Evolutionary conservation across 306 rosid species (phyloP).

Genomic region (Cucumis cinereus): DNA sequence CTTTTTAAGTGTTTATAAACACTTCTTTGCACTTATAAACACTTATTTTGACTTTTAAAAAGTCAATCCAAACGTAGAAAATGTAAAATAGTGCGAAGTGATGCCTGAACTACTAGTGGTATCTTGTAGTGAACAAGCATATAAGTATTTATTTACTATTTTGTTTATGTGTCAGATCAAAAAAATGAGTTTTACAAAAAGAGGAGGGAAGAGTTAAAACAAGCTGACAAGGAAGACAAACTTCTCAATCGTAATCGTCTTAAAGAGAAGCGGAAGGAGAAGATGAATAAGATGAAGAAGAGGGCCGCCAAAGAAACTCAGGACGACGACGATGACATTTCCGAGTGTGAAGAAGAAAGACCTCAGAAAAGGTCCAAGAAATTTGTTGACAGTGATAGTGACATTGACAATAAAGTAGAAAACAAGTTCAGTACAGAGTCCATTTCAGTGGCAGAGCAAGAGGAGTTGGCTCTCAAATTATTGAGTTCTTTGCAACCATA

Average conservation of each 20-base stretch:
- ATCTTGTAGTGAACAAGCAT: neutral
- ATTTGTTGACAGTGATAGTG: slow-evolving; percentile 43
- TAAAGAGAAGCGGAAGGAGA: slow-evolving; percentile 49
- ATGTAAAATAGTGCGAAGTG: neutral
- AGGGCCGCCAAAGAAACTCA: slow-evolving; percentile 23
- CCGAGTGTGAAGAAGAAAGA: slow-evolving; percentile 32
- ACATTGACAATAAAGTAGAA: slow-evolving; percentile 33
- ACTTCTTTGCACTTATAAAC: too few species aligned
- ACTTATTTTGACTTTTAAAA: too few species aligned
- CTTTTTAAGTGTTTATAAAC: too few species aligned
- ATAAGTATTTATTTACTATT: slow-evolving; percentile 3
- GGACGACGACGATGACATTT: slow-evolving; percentile 20
- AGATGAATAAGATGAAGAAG: slow-evolving; percentile 63
- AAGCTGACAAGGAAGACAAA: slow-evolving; percentile 74
- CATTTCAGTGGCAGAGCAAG: slow-evolving; percentile 50
- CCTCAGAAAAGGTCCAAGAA: slow-evolving; percentile 38
- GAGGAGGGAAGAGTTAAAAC: slow-evolving; percentile 61
- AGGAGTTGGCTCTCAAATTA: slow-evolving; percentile 68
- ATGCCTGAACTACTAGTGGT: neutral
- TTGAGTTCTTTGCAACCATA: slow-evolving; percentile 52
- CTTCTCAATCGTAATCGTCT: slow-evolving; percentile 50
- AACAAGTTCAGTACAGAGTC: slow-evolving; percentile 9
- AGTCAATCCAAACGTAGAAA: too few species aligned
- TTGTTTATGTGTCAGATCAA: slow-evolving; percentile 30
- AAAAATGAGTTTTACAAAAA: slow-evolving; percentile 54